Evolutionary conservation across 805 yeast genomes (phyloP), one percentile per base, ranked within the genome.

Genomic region (Spathaspora boniae): DNA sequence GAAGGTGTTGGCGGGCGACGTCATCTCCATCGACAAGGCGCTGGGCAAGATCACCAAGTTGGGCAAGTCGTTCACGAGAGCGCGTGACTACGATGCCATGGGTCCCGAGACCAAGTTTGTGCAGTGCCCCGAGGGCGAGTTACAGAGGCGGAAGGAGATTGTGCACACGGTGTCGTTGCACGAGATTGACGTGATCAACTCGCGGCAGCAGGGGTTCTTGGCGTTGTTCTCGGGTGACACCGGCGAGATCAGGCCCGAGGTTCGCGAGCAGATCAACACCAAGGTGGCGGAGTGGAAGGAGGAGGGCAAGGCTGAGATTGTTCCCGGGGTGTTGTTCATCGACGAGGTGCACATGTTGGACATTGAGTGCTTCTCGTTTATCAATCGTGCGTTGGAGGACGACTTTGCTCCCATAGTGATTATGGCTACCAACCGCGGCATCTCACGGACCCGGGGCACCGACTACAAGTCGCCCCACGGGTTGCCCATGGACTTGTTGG

Each of bases 311-410:
- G 98, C 98, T 8, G 94, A 91, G 58, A 87, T 93, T 46, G 87
- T 87, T 27, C 98, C 98, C 9, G 99, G 99, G 51, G 99, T 93
- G 16, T 70, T 93, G 50, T 93, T 93, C 62, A 93, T 93, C 50
- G 99, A 93, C 64, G 99, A 93, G 68, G 98, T 89, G 29, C 94
- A 93, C 67, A 93, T 93, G 98, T 73, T 93, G 51, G 98, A 93
- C 58, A 82, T 93, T 44, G 99, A 93, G 70, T 86, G 95, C 58
- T 93, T 93, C 68, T 86, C 98, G 9, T 93, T 86, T 60, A 70
- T 93, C 53, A 93, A 93, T 70, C 76, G 97, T 48, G 99, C 99
- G 8, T 71, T 93, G 41, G 99, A 93, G 68, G 95, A 88, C 53
- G 95, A 88, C 43, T 83, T 93, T 60, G 86, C 98, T 11, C 99